phyloP scores from a whole-genome alignment of 2,329 filamentous ascomycete species.

The Paracoccidioides lutzii region DNA sequence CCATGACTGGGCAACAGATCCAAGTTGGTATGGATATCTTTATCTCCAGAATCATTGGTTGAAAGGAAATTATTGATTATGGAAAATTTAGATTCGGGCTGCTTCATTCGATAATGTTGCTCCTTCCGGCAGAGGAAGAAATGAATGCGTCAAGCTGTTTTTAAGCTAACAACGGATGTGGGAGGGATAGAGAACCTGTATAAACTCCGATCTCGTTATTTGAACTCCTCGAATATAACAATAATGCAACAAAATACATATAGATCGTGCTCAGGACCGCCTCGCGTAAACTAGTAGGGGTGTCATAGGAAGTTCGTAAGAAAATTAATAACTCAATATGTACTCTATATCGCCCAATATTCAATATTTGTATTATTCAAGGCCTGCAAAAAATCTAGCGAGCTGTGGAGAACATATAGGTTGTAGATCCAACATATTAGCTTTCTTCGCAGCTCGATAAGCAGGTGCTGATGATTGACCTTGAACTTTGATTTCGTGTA shows the following conservation, averaged over 20 bases:
- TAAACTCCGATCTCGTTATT: neutral
- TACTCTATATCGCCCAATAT: neutral
- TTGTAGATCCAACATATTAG: conserved; percentile 24
- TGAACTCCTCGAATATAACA: too few relatives aligned
- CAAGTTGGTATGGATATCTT: conserved; percentile 26
- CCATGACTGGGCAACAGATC: conserved; percentile 35
- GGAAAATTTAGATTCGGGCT: neutral
- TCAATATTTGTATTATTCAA: conserved; percentile 8
- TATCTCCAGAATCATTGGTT: neutral
- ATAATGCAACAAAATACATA: neutral
- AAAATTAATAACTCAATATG: neutral
- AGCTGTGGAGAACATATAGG: conserved; percentile 14
- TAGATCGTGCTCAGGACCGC: neutral
- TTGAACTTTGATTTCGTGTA: conserved; percentile 30
- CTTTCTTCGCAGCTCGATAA: conserved; percentile 27
- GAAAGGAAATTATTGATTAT: neutral
- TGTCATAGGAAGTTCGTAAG: neutral
- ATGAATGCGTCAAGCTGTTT: neutral
- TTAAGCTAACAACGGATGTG: neutral
- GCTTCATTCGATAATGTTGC: neutral
- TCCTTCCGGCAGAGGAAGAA: neutral
- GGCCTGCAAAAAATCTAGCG: conserved; percentile 23
- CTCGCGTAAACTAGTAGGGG: neutral
- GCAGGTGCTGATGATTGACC: conserved; percentile 24
- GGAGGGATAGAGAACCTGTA: neutral